phyloP scores from a whole-genome alignment of 2,329 filamentous ascomycete species.

The Fusarium phyllophilum region DNA sequence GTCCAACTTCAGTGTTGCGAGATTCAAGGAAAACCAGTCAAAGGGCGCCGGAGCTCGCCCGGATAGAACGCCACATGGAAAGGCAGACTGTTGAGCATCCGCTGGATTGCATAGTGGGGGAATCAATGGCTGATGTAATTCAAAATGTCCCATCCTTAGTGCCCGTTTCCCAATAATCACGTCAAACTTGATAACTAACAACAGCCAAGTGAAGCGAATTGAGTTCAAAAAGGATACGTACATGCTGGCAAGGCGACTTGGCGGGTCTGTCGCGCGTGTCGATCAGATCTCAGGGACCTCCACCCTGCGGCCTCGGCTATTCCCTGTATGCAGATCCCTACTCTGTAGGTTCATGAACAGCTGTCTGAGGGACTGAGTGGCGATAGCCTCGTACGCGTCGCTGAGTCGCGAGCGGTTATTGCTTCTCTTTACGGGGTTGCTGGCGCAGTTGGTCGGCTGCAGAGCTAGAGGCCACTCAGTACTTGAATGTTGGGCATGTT shows the following conservation, averaged over 20 bases:
- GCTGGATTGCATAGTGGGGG: slow-evolving; percentile 2
- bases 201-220: slow-evolving; percentile 29
- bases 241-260: slow-evolving; percentile 14
- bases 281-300: slow-evolving; percentile 47
- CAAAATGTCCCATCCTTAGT: not conserved
- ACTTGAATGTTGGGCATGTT: not conserved
- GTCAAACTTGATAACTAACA: not conserved
- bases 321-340: slow-evolving; percentile 39
- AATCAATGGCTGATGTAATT: not conserved
- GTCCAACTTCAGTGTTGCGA: slow-evolving; percentile 20
- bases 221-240: slow-evolving; percentile 32
- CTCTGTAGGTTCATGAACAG: slow-evolving; percentile 20
- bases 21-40: slow-evolving; percentile 18
- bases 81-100: slow-evolving; percentile 9
- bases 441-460: not conserved
- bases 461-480: not conserved
- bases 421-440: slow-evolving; percentile 8
- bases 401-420: slow-evolving; percentile 22
- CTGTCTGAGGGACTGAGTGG: slow-evolving; percentile 32
- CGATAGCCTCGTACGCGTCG: slow-evolving; percentile 34
- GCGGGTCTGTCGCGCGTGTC: slow-evolving; percentile 42
- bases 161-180: not conserved
- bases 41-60: slow-evolving; percentile 24
- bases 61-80: slow-evolving; percentile 25
- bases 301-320: slow-evolving; percentile 39